Evolutionary conservation across 2,329 filamentous ascomycete genomes (phyloP), one percentile per base, ranked within the genome.

Genomic region (Bertia moriformis): DNA sequence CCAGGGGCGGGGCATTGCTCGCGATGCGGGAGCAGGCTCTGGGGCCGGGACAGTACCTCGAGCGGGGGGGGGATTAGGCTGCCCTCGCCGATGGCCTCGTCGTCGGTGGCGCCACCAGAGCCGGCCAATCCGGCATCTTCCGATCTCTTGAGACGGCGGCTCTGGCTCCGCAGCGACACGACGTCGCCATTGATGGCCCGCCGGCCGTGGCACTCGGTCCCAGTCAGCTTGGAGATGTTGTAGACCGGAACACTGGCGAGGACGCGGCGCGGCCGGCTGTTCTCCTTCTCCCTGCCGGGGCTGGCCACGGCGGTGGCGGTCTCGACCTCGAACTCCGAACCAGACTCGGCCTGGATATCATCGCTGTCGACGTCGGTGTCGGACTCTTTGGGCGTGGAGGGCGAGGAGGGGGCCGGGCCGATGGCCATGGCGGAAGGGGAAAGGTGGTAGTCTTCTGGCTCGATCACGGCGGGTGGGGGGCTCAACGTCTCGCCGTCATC

Each of bases 201-300:
- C 47, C 68, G 72, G 38, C 68, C 74, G 46, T 80, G 75, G 33
- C 69, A 64, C 19, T 69, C 66, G 37, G 73, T 81, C 46, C 77
- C 76, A 42, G 66, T 69, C 39, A 82, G 62, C 48, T 71, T 67
- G 45, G 73, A 65, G 14, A 81, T 59, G 48, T 85, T 85, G 59
- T 85, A 85, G 14, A 77, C 70, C 12, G 71, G 67, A 14, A 73
- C 61, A 39, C 65, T 67, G n/a, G 59, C 49, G 44, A 71, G 67
- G 27, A 65, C 60, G 49, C 78, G 71, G 47, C 67, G 68, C 43
- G 70, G 65, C 41, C 74, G 70, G n/a, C n/a, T n/a, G n/a, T n/a
- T 40, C 52, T 50, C 38, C 54, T 38, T n/a, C 41, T 33, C n/a
- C 41, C 38, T 20, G 30, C 42, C 12, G 33, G 40, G 15, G 24